These are phyloP conservation scores for Nitzschia putrida DNA, from an alignment of 108 stramenopile species.

Conservation along the genomic window DNA sequence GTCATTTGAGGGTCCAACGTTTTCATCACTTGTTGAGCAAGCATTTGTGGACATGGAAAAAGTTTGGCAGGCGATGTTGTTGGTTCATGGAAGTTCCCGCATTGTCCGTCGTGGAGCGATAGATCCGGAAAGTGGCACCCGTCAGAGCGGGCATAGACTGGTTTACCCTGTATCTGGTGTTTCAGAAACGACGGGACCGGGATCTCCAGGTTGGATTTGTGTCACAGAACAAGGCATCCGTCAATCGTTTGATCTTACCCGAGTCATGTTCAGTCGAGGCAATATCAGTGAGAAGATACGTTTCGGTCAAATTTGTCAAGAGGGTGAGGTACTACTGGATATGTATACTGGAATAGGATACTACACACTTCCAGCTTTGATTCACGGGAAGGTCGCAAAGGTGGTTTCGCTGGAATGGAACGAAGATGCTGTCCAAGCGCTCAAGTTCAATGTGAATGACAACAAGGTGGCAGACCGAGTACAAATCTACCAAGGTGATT, in stretches of 20 bases:
- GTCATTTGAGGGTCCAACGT: constrained; percentile 41
- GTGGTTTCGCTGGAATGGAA: constrained; percentile 95
- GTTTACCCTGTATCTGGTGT: constrained; percentile 52
- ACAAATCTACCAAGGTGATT: constrained; percentile 81
- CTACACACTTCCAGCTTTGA: constrained; percentile 87
- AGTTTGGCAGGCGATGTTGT: constrained; percentile 60
- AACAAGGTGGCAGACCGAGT: constrained; percentile 74
- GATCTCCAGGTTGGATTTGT: constrained; percentile 79
- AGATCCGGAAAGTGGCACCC: constrained; percentile 68
- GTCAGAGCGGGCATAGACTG: constrained; percentile 75
- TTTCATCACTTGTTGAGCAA: not conserved
- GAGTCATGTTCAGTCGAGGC: constrained; percentile 94
- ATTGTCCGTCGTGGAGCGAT: constrained; percentile 76
- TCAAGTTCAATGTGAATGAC: constrained; percentile 74
- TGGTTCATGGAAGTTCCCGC: constrained; percentile 42
- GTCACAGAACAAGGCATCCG: constrained; percentile 90
- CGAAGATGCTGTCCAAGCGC: constrained; percentile 69
- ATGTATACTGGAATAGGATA: constrained; percentile 98
- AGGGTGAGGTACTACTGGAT: constrained; percentile 83
- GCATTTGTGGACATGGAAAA: not conserved
- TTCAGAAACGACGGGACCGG: constrained; percentile 39
- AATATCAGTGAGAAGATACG: constrained; percentile 93
- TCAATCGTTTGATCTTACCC: constrained; percentile 90
- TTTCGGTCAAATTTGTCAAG: constrained; percentile 70
- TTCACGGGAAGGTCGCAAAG: constrained; percentile 67